Conservation (phyloP, 2,329 filamentous ascomycete genomes). For the Fusarium guadeloupense region DNA sequence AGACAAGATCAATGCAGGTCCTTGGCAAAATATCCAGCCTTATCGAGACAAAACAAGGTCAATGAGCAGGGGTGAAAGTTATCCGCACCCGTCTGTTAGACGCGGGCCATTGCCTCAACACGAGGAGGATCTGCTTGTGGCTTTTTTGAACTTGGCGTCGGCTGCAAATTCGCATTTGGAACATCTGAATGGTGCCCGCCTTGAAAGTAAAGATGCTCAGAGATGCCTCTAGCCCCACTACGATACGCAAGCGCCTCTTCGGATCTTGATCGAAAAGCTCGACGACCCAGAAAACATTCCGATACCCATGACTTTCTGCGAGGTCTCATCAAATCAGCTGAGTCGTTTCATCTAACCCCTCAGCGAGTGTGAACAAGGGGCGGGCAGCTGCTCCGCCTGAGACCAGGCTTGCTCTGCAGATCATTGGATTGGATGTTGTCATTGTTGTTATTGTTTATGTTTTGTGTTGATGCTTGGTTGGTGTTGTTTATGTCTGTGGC, state of each 20-base stretch:
- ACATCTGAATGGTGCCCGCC: constrained; percentile 44
- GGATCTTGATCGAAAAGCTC: constrained; percentile 41
- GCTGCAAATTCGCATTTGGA: constrained; percentile 36
- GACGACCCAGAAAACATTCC: constrained; percentile 32
- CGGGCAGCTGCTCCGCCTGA: constrained; percentile 22
- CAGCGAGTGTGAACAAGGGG: constrained; percentile 31
- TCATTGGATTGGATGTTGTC: constrained; percentile 13
- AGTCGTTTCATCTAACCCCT: constrained; percentile 32
- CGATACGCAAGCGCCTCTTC: constrained; percentile 41
- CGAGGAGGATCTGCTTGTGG: constrained; percentile 38
- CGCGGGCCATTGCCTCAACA: constrained; percentile 35
- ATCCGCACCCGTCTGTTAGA: constrained; percentile 18
- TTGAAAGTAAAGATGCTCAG: constrained; percentile 28
- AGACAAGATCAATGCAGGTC: constrained; percentile 23
- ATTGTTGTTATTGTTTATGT: constrained; percentile 23
- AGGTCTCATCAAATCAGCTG: constrained; percentile 24
- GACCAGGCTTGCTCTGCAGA: constrained; percentile 7
- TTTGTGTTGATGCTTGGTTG: constrained; percentile 5
- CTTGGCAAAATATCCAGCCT: constrained; percentile 29
- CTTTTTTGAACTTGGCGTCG: constrained; percentile 28
- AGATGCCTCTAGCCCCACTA: constrained; percentile 29
- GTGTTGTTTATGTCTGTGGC: constrained; percentile 10
- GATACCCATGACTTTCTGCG: constrained; percentile 34
- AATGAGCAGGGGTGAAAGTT: constrained; percentile 17
- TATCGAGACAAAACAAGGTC: constrained; percentile 25